phyloP scores from a whole-genome alignment of 345 rosid species.

The Nasturtium officinale region DNA sequence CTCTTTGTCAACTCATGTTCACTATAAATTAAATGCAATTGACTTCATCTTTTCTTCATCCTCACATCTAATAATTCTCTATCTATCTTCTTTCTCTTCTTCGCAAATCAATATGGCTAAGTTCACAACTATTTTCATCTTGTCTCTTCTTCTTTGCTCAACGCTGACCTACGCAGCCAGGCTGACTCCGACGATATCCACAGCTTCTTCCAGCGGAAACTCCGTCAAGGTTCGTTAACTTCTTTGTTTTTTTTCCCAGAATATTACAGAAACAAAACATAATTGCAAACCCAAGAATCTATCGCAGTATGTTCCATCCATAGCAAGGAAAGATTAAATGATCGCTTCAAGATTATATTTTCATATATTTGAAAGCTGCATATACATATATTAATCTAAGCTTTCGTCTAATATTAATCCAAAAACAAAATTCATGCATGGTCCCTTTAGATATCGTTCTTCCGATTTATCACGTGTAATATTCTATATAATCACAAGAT shows the following conservation, averaged over 20 bases:
- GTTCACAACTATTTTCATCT: conserved; percentile 43
- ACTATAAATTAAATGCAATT: conserved; percentile 36
- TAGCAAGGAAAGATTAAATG: background rate
- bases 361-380: background rate
- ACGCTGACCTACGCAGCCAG: conserved; percentile 52
- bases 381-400: conserved; percentile 5
- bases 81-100: conserved; percentile 17
- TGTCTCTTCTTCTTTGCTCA: conserved; percentile 56
- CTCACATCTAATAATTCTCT: conserved; percentile 16
- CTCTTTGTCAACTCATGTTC: conserved; percentile 36
- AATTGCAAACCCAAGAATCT: background rate
- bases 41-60: conserved; percentile 37
- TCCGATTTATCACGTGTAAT: background rate
- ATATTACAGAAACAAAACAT: background rate
- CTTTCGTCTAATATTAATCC: background rate
- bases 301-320: background rate
- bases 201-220: conserved; percentile 33
- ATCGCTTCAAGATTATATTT: conserved; percentile 1
- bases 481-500: background rate
- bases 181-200: conserved; percentile 44
- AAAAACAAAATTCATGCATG: conserved; percentile 22
- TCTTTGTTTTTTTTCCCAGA: background rate
- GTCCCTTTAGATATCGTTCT: background rate
- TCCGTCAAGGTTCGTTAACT: conserved; percentile 44
- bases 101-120: conserved; percentile 44